These are phyloP conservation scores for Fragaria iinumae DNA, from an alignment of 306 rosid species.

Conservation along the genomic window DNA sequence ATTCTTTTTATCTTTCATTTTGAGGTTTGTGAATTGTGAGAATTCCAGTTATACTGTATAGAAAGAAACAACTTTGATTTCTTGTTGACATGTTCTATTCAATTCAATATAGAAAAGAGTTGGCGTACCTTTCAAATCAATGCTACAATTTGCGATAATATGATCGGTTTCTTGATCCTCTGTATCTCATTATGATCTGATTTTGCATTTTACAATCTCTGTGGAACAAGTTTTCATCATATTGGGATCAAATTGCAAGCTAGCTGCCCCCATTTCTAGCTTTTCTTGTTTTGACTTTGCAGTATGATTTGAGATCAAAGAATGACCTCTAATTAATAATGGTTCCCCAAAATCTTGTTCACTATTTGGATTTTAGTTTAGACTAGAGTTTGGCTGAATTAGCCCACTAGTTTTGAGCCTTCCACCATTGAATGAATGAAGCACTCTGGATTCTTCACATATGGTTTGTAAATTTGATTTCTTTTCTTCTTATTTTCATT, in stretches of 20 bases:
- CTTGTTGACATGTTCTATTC: conserved; percentile 25
- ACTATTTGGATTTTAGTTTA: conserved; percentile 1
- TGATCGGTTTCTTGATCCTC: not conserved
- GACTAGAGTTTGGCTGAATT: conserved; percentile 23
- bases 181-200: not conserved
- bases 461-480: not conserved
- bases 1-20: not conserved
- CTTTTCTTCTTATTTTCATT: not conserved
- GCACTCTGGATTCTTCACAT: conserved; percentile 1
- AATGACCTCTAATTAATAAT: not conserved
- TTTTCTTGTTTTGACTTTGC: conserved; percentile 17
- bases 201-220: not conserved
- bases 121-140: conserved; percentile 1
- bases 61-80: not conserved
- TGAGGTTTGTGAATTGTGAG: conserved; percentile 9
- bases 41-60: conserved; percentile 27
- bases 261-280: not conserved
- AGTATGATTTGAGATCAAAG: not conserved
- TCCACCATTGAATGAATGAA: not conserved
- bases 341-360: conserved; percentile 4
- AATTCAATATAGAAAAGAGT: conserved; percentile 5
- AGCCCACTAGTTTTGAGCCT: conserved; percentile 18
- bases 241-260: not conserved
- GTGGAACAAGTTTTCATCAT: not conserved
- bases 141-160: not conserved